Base-by-base conservation (phyloP, 2,329 filamentous ascomycete genomes). In the Ophiostoma ulmi region DNA sequence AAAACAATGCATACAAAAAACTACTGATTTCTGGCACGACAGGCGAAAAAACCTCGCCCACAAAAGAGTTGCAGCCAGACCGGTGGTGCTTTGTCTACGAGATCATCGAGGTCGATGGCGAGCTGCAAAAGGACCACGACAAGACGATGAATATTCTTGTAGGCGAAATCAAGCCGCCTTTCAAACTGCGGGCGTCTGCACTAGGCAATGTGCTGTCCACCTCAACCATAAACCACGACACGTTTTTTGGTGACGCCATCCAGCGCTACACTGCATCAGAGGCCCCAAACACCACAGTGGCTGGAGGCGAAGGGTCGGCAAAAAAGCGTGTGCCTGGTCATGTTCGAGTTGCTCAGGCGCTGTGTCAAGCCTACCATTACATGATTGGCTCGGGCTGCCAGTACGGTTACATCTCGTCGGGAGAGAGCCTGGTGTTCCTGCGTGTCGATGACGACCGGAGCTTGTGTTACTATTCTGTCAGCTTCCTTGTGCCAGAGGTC, bases 41-140 rank as follows among this genome's bases (percentile, higher is more conserved):
- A 5, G 52, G 52, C n/a, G 10, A 58, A 58, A 26, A 8, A 13
- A 55, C n/a, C 20, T 58, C 52, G 52, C 52, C 52, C 2, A 58
- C 52, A 26, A 58, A 58, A 22, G 52, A 58, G 13, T 17, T 58
- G n/a, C 52, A 26, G n/a, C 52, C 52, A 26, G 52, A 58, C n/a
- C n/a, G 52, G 26, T 58, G 52, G 52, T 58, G 52, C n/a, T 58
- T 58, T 58, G 22, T 58, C n/a, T 58, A 58, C 11, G 52, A 58
- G n/a, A 7, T 58, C 8, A 4, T 58, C 26, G 3, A 22, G 14
- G 52, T 58, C n/a, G 52, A 58, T n/a, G 52, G 52, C n/a, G n/a
- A 13, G 1, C 7, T 11, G 52, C 8, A 26, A n/a, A n/a, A 58
- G 52, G n/a, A 13, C 5, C n/a, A 58, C 3, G 52, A 58, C 52